Conservation (phyloP, 106 monocot genomes). For the Alisma plantagoaquatica region DNA sequence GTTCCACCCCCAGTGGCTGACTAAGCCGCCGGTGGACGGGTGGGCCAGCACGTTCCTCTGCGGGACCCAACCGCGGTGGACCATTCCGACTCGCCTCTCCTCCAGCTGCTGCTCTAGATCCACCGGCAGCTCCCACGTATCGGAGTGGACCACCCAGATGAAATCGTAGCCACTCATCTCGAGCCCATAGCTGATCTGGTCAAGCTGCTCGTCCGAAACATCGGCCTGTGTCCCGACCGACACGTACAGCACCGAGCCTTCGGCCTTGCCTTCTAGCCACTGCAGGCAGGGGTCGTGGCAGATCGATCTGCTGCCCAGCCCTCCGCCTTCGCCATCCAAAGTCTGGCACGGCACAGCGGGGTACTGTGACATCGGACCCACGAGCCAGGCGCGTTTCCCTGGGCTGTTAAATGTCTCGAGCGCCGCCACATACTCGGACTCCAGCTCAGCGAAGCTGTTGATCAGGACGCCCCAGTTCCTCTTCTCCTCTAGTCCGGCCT, state of each 20-base stretch:
- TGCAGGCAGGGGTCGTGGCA: neutral
- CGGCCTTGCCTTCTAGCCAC: conserved; percentile 4
- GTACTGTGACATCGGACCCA: conserved; percentile 34
- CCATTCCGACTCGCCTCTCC: neutral
- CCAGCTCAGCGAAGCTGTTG: neutral
- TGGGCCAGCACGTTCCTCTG: neutral
- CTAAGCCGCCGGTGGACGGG: neutral
- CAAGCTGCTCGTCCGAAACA: conserved; percentile 6
- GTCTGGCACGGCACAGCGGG: neutral
- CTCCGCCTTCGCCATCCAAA: neutral
- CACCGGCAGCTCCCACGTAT: too few relatives aligned
- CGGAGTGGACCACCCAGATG: neutral
- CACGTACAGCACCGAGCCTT: conserved; percentile 11
- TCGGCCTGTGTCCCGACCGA: conserved; percentile 12
- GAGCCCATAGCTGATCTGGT: conserved; percentile 1
- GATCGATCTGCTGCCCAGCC: neutral
- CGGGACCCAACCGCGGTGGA: neutral
- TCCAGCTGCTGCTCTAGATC: too few relatives aligned
- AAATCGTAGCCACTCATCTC: conserved; percentile 4
- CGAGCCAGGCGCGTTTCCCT: conserved; percentile 22
- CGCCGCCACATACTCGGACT: conserved; percentile 12
- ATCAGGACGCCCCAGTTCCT: conserved; percentile 16
- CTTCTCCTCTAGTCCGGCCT: conserved; percentile 14
- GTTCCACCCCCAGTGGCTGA: conserved; percentile 9
- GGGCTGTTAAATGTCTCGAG: conserved; percentile 19